Percentiles rank a stretch among this genome's conserved stretches.
Evolutionary conservation across 768 basidiomycete species (phyloP).

Genomic region (Mycena floridula): DNA sequence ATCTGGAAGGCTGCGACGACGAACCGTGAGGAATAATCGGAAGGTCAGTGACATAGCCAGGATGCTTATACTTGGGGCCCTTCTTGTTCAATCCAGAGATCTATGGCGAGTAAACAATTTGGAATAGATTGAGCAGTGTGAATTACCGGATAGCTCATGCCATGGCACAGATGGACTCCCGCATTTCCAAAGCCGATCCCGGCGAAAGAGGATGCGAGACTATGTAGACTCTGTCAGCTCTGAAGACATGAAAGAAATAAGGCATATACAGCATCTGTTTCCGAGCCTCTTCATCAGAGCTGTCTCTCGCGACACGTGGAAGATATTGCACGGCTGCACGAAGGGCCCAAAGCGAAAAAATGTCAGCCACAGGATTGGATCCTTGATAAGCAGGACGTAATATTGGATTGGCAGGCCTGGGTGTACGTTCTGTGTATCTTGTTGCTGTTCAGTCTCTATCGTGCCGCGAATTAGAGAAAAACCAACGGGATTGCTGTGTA

Average conservation of each 20-base stretch:
- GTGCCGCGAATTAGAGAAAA: constrained; percentile 7
- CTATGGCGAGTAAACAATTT: constrained; percentile 27
- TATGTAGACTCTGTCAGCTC: constrained; percentile 20
- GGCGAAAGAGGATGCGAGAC: constrained; percentile 88
- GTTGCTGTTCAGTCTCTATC: not conserved
- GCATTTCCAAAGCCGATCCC: constrained; percentile 96
- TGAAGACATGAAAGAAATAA: not conserved
- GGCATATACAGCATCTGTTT: constrained; percentile 79
- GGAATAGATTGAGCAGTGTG: not conserved
- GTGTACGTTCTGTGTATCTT: constrained; percentile 87
- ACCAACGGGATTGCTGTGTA: constrained; percentile 89
- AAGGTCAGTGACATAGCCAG: constrained; percentile 77
- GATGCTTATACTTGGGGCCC: constrained; percentile 87
- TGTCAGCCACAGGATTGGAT: constrained; percentile 90
- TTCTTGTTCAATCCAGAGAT: constrained; percentile 94
- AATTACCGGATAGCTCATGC: constrained; percentile 81
- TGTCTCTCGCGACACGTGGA: constrained; percentile 78
- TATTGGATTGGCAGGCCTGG: constrained; percentile 86
- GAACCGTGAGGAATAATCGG: constrained; percentile 95
- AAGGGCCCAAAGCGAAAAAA: constrained; percentile 93
- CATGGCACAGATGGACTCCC: constrained; percentile 86
- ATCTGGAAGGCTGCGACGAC: too few relatives aligned
- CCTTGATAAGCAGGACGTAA: constrained; percentile 91
- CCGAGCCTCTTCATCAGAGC: constrained; percentile 75
- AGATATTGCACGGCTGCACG: constrained; percentile 84